Evolutionary conservation across 306 rosid genomes (phyloP).

Genomic region (Macrotyloma uniflorum): DNA sequence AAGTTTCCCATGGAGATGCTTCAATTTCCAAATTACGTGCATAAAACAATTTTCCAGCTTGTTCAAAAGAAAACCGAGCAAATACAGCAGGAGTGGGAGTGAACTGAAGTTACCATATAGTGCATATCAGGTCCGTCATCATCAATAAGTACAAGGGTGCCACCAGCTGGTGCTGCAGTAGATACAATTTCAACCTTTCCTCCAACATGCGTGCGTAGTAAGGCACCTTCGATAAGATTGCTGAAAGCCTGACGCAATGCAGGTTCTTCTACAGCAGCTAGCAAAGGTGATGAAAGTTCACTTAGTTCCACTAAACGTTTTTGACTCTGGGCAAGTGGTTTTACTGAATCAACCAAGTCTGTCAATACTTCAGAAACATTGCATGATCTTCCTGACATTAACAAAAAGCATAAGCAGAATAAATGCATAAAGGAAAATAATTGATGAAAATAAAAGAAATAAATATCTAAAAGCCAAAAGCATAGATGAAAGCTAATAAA

Average conservation of each 20-base stretch:
- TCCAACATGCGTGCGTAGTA: slow-evolving; percentile 79
- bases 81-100: slow-evolving; percentile 29
- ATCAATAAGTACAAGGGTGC: slow-evolving; percentile 80
- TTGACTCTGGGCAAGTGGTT: slow-evolving; percentile 76
- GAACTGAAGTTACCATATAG: slow-evolving; percentile 70
- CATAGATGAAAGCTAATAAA: not conserved
- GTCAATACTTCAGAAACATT: slow-evolving; percentile 75
- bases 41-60: slow-evolving; percentile 32
- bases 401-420: slow-evolving; percentile 54
- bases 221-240: slow-evolving; percentile 89
- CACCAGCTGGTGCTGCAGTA: slow-evolving; percentile 90
- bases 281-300: slow-evolving; percentile 62
- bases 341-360: slow-evolving; percentile 83
- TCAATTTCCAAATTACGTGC: not conserved
- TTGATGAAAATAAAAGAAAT: slow-evolving; percentile 17
- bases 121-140: slow-evolving; percentile 99
- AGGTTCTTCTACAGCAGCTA: slow-evolving; percentile 87
- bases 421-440: slow-evolving; percentile 35
- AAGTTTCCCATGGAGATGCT: slow-evolving; percentile 24
- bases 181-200: slow-evolving; percentile 88
- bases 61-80: not conserved
- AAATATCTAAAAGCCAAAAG: slow-evolving; percentile 15
- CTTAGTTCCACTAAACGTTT: slow-evolving; percentile 62
- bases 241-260: slow-evolving; percentile 94
- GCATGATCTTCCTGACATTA: slow-evolving; percentile 97